phyloP scores from a whole-genome alignment of 2,329 filamentous ascomycete genomes.

The Cladosporium sphaerospermum region DNA sequence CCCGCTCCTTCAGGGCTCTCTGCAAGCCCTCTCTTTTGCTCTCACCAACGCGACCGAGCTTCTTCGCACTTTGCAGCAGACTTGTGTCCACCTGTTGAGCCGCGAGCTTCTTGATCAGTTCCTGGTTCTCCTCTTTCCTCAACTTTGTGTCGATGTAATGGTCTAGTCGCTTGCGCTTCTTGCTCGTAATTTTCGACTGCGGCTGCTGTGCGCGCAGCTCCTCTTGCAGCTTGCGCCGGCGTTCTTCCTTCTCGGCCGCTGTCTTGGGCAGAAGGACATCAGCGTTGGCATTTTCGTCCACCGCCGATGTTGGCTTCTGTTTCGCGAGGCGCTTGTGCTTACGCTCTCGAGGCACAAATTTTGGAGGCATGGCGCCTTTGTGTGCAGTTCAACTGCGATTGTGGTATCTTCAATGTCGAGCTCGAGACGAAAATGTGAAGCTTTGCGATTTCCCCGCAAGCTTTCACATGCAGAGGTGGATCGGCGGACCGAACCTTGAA shows the following conservation, averaged over 20 bases:
- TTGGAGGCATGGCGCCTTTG: constrained; percentile 33
- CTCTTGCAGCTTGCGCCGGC: constrained; percentile 46
- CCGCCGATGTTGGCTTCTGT: constrained; percentile 34
- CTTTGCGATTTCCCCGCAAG: constrained; percentile 4
- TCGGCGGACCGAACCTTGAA: constrained; percentile 1
- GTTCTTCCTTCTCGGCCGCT: constrained; percentile 49
- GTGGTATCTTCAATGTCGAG: not conserved
- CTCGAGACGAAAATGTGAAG: constrained; percentile 8
- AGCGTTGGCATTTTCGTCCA: constrained; percentile 46
- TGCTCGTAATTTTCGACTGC: constrained; percentile 52
- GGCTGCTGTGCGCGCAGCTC: constrained; percentile 50
- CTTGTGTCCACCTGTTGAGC: constrained; percentile 74
- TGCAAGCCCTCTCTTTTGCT: constrained; percentile 64
- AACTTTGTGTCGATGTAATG: constrained; percentile 84
- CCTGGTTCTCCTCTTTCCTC: constrained; percentile 85
- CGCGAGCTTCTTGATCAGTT: constrained; percentile 75
- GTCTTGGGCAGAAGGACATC: constrained; percentile 41
- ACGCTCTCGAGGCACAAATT: constrained; percentile 51
- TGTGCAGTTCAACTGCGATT: not conserved
- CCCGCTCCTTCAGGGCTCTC: constrained; percentile 57
- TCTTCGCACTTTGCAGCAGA: constrained; percentile 69
- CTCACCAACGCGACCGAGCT: constrained; percentile 65
- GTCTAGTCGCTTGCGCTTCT: constrained; percentile 62
- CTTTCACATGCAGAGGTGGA: constrained; percentile 11
- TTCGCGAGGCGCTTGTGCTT: constrained; percentile 62